Base-by-base conservation (phyloP, 208 protist species). In the Acanthamoeba culbertsoni region DNA sequence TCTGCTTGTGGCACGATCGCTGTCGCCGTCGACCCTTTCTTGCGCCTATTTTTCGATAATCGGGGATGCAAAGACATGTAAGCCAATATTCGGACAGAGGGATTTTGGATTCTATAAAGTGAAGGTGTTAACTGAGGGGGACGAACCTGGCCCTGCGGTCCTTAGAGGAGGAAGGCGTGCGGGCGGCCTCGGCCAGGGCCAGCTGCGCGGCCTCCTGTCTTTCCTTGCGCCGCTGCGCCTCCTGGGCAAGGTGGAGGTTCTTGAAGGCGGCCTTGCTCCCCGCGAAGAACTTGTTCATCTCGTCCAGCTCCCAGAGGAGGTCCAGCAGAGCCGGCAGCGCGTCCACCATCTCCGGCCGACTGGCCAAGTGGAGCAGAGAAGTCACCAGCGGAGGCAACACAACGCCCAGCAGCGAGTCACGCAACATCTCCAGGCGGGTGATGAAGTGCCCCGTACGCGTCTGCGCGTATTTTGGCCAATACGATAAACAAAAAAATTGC, bases 231-330 rank as follows among this genome's bases (percentile, higher is more conserved):
- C 40, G 33, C 20, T 84, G 43, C n/a, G 73, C 73, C 28, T 84
- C 73, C 43, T 84, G 43, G 14, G 73, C 23, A 20, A 57, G 73
- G 28, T 55, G 73, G 2, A 84, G 43, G 10, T 33, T 55, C 73
- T 35, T 48, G 43, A 84, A 84, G 73, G 73, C 73, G 28, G 73
- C 43, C 43, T 57, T 84, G 73, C 73, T 84, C 12, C 43, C 73
- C 10, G 55, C 73, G 73, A 84, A 84, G 43, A 84, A 84, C 43
- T 84, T 84, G 73, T 84, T 84, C 73, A 84, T 84, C 26, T 84
- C 73, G 45, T 84, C 73, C n/a, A 84, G 73, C 43, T 84, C 73
- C 73, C 73, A 84, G 10, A 84, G 26, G 12, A 84, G 73, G 2
- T 55, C 14, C n/a, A 57, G 43, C 20, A 84, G 73, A 53, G 73